Evolutionary conservation across 1,284 basidiomycete species (phyloP).

Genomic region (Irpex sp.): DNA sequence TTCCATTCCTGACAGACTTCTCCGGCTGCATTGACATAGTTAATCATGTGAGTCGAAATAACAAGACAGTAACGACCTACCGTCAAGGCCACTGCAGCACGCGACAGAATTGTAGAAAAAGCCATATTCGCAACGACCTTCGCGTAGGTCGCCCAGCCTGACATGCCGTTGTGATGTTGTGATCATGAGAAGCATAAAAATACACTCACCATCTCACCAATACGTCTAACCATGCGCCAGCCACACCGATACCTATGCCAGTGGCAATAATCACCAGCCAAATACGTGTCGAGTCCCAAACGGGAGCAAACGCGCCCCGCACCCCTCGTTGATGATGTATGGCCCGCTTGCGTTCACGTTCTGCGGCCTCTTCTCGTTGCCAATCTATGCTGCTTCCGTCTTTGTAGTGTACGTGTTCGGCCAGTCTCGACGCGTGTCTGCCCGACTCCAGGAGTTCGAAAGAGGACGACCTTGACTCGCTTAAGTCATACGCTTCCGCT

Average conservation of each 20-base stretch:
- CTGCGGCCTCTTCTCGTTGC: conserved; percentile 63
- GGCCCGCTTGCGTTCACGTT: conserved; percentile 52
- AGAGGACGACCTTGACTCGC: conserved; percentile 7
- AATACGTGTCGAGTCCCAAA: conserved; percentile 55
- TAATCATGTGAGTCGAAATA: not conserved
- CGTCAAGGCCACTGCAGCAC: conserved; percentile 72
- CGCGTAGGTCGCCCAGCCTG: conserved; percentile 68
- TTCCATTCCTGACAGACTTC: conserved; percentile 72
- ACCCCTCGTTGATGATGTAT: conserved; percentile 50
- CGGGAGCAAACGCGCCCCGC: conserved; percentile 48
- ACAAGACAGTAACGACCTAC: conserved; percentile 39
- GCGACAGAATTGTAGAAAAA: conserved; percentile 73
- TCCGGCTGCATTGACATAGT: conserved; percentile 44
- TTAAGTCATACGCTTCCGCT: not conserved
- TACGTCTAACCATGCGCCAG: conserved; percentile 73
- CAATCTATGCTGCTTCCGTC: conserved; percentile 68
- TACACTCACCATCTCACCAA: conserved; percentile 64
- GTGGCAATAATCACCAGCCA: conserved; percentile 69
- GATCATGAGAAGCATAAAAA: not conserved
- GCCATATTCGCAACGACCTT: conserved; percentile 66
- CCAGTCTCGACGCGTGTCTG: not conserved
- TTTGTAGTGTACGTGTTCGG: conserved; percentile 31
- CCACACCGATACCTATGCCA: conserved; percentile 64
- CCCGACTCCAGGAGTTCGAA: conserved; percentile 16
- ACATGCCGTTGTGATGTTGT: not conserved